A percentile compares a stretch with the other conserved stretches of the same genome.
These are phyloP conservation scores for Ensete ventricosum DNA, from an alignment of 176 grass and related monocot species.

Conservation along the genomic window DNA sequence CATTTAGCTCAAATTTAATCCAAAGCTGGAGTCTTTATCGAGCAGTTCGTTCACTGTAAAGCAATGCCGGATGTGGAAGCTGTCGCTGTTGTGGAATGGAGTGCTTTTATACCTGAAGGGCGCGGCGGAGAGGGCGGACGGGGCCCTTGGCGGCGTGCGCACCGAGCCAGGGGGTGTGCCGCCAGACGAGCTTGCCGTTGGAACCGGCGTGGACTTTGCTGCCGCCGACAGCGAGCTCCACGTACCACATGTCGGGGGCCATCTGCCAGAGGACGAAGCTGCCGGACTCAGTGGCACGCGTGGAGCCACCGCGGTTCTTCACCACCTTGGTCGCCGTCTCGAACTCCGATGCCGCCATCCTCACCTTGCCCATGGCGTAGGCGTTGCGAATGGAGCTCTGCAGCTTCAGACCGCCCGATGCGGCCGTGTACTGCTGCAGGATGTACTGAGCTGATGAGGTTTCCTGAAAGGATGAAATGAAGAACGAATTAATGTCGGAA, in stretches of 20 bases:
- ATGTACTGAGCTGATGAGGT: conserved; percentile 92
- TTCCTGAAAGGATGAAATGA: conserved; percentile 36
- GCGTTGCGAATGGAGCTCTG: conserved; percentile 67
- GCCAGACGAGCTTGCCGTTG: conserved; percentile 89
- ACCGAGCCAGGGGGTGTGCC: conserved; percentile 95
- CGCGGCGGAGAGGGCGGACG: conserved; percentile 80
- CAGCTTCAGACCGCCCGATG: conserved; percentile 56
- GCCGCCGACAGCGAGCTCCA: conserved; percentile 84
- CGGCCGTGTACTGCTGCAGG: conserved; percentile 87
- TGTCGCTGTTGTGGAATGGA: not conserved
- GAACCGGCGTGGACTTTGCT: conserved; percentile 90
- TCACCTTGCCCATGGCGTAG: conserved; percentile 87
- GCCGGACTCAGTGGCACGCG: conserved; percentile 59
- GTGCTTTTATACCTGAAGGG: conserved; percentile 46
- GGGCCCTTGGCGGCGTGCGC: conserved; percentile 88
- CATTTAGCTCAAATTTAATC: not conserved
- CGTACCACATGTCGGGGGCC: conserved; percentile 94
- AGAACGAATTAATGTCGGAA: not conserved
- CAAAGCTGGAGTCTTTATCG: conserved; percentile 5
- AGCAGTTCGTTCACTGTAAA: not conserved
- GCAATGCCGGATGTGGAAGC: not conserved
- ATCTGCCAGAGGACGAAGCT: conserved; percentile 95
- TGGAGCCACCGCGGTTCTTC: conserved; percentile 57
- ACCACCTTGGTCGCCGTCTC: conserved; percentile 64
- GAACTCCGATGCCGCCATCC: conserved; percentile 89